Evolutionary conservation across 306 rosid genomes (phyloP).

Genomic region (Fragaria vesca): DNA sequence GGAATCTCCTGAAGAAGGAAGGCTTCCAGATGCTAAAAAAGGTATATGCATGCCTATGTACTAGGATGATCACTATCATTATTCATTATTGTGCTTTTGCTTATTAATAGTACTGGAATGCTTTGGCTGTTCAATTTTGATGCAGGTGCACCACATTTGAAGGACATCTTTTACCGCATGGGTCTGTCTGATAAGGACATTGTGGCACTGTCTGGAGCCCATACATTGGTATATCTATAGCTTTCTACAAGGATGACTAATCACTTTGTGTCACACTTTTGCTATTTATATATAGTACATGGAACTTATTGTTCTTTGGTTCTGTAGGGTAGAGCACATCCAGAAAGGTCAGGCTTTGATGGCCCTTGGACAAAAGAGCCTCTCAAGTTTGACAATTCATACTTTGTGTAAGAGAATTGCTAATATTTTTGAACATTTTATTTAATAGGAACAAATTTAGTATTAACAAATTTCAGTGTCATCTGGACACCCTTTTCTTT

Average conservation of each 20-base stretch:
- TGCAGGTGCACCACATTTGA: constrained; percentile 73
- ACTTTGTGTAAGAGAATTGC: constrained; percentile 57
- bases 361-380: constrained; percentile 77
- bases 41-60: constrained; percentile 39
- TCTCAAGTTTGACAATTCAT: constrained; percentile 78
- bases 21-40: constrained; percentile 82
- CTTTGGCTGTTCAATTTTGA: constrained; percentile 1
- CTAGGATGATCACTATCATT: background rate
- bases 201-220: constrained; percentile 90
- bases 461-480: background rate
- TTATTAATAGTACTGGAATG: background rate
- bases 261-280: background rate
- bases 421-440: background rate
- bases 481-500: background rate
- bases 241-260: background rate
- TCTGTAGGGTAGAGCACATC: constrained; percentile 75
- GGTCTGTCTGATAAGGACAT: constrained; percentile 77
- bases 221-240: constrained; percentile 62
- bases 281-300: background rate
- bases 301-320: constrained; percentile 13
- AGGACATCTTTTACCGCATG: constrained; percentile 76
- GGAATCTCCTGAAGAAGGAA: constrained; percentile 71
- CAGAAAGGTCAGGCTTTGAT: constrained; percentile 76
- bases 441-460: background rate
- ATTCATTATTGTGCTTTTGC: background rate